Percentiles rank a stretch among this genome's conserved stretches.
Conservation (phyloP, 2,329 filamentous ascomycete species). For the Penicillium sp. region DNA sequence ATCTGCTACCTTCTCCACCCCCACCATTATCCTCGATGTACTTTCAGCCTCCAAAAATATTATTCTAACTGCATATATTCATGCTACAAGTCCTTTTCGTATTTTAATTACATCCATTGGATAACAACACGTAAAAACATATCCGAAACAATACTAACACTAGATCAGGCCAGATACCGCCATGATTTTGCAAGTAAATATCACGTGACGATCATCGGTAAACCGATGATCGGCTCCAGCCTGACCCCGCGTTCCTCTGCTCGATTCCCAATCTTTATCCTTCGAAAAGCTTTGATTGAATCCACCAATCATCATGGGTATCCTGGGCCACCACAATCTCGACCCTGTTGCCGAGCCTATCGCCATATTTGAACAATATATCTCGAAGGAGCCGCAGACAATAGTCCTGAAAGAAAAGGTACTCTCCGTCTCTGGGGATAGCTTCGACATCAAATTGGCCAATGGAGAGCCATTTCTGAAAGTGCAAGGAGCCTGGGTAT, state of each 20-base stretch:
- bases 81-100: not conserved
- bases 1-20: no score
- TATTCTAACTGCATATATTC: not conserved
- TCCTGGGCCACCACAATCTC: constrained; percentile 17
- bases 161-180: not conserved
- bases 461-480: constrained; percentile 56
- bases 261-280: not conserved
- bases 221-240: not conserved
- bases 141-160: not conserved
- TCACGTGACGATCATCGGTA: not conserved
- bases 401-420: constrained; percentile 63
- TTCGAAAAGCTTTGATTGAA: not conserved
- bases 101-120: no score
- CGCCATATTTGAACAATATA: constrained; percentile 22
- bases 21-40: no score
- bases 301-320: constrained; percentile 7
- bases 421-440: constrained; percentile 62
- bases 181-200: no score
- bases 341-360: constrained; percentile 19
- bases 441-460: constrained; percentile 61
- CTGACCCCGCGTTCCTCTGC: not conserved
- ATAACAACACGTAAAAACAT: not conserved
- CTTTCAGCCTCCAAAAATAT: not conserved
- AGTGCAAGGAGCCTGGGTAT: constrained; percentile 56
- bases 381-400: constrained; percentile 34